These are phyloP conservation scores for Thalassiosira ordinaria DNA, from an alignment of 352 stramenopile species.

Conservation along the genomic window DNA sequence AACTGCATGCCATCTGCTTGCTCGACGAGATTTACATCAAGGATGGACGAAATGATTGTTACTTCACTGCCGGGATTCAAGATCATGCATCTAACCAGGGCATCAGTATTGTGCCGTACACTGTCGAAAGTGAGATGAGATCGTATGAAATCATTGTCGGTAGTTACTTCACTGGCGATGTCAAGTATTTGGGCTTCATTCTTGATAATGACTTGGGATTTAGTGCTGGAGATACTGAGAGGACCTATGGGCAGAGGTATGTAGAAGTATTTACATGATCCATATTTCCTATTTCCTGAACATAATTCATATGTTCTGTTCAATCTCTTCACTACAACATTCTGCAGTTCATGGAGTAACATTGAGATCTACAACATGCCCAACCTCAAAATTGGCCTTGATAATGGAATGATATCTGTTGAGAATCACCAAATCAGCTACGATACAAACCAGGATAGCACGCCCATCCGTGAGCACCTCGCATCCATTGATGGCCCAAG, in stretches of 20 bases:
- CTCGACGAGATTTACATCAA: background rate
- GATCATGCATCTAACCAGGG: background rate
- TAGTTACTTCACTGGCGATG: slow-evolving; percentile 13
- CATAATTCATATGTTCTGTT: background rate
- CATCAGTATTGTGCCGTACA: background rate
- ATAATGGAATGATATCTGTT: background rate
- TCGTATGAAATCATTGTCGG: slow-evolving; percentile 14
- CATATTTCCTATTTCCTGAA: too few relatives aligned
- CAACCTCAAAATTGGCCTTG: background rate
- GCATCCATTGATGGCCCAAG: background rate
- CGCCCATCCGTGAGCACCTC: slow-evolving; percentile 1
- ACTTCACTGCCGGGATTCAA: slow-evolving; percentile 9
- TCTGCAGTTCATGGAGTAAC: slow-evolving; percentile 17
- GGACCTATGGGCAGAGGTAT: too few relatives aligned
- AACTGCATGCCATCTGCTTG: slow-evolving; percentile 20
- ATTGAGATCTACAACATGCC: slow-evolving; percentile 31
- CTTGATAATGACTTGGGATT: slow-evolving; percentile 17
- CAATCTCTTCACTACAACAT: background rate
- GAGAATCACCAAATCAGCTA: slow-evolving; percentile 16
- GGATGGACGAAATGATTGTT: slow-evolving; percentile 16
- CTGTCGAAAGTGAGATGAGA: background rate
- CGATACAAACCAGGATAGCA: slow-evolving; percentile 9
- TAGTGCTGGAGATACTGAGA: background rate
- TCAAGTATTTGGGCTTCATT: slow-evolving; percentile 15
- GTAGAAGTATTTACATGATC: too few relatives aligned